phyloP scores from a whole-genome alignment of 331 rosid species.

The Pyrus hybrid region DNA sequence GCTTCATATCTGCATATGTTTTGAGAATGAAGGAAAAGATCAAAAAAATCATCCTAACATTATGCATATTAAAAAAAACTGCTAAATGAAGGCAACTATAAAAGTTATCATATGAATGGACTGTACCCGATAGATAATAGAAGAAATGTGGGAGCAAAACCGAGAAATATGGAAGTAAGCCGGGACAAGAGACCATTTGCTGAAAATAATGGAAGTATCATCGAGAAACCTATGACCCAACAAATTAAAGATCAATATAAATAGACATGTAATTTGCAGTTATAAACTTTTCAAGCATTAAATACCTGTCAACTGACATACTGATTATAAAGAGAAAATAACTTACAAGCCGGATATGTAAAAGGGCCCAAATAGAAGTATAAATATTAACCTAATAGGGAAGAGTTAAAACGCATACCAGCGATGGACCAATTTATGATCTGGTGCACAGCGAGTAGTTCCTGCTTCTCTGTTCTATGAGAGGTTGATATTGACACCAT shows the following conservation, averaged over 20 bases:
- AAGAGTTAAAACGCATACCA: slow-evolving; percentile 42
- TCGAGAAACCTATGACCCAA: slow-evolving; percentile 51
- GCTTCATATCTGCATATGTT: slow-evolving; percentile 76
- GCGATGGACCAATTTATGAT: slow-evolving; percentile 66
- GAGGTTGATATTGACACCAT: slow-evolving; percentile 80
- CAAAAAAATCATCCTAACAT: neutral
- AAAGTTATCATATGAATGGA: neutral
- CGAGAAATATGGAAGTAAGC: slow-evolving; percentile 78
- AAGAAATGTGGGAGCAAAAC: slow-evolving; percentile 87
- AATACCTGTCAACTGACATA: neutral
- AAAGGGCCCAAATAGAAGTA: neutral
- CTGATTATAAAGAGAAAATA: neutral
- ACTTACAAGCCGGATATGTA: neutral
- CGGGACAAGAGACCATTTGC: slow-evolving; percentile 65
- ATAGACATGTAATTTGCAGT: slow-evolving; percentile 9
- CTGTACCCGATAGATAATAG: slow-evolving; percentile 86
- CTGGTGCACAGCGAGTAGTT: slow-evolving; percentile 64
- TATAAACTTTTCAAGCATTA: slow-evolving; percentile 2
- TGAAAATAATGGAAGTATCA: slow-evolving; percentile 73
- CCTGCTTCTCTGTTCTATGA: slow-evolving; percentile 63
- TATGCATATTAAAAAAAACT: neutral
- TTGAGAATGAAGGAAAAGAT: slow-evolving; percentile 5
- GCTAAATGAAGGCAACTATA: neutral
- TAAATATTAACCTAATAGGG: neutral
- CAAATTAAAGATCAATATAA: slow-evolving; percentile 19